phyloP scores from a whole-genome alignment of 805 yeast species.

The Vanderwaltozyma yarrowii region DNA sequence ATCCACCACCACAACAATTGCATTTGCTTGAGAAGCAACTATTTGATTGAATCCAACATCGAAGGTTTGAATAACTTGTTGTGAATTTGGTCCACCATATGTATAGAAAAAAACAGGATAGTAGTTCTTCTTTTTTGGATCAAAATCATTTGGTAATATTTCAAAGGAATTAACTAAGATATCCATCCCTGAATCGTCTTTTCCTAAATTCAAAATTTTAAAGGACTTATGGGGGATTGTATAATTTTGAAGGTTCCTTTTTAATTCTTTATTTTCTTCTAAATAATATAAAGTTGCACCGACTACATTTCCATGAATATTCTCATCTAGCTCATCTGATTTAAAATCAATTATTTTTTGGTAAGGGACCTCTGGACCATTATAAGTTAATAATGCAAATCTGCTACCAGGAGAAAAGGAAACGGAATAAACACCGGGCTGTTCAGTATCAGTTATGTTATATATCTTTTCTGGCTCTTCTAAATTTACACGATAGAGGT shows the following conservation, averaged over 20 bases:
- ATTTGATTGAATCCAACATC: conserved; percentile 60
- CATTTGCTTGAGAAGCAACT: conserved; percentile 64
- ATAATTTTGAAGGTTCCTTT: conserved; percentile 32
- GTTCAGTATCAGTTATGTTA: conserved; percentile 39
- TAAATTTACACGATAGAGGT: conserved; percentile 60
- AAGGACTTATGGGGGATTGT: conserved; percentile 47
- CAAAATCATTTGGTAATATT: conserved; percentile 66
- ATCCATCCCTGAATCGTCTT: conserved; percentile 37
- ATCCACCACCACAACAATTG: conserved; percentile 89
- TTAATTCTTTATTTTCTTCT: conserved; percentile 35
- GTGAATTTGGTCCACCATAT: conserved; percentile 95
- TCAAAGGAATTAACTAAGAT: conserved; percentile 58
- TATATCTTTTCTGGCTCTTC: conserved; percentile 31
- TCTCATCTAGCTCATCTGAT: conserved; percentile 9
- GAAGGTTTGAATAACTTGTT: conserved; percentile 57
- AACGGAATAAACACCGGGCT: conserved; percentile 57
- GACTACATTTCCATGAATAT: conserved; percentile 10
- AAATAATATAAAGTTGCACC: conserved; percentile 25
- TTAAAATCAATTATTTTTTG: conserved; percentile 60
- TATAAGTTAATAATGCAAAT: conserved; percentile 56
- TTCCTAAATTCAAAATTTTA: conserved; percentile 44
- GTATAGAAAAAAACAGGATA: conserved; percentile 86
- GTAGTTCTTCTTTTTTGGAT: conserved; percentile 36
- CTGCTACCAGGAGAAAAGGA: conserved; percentile 75
- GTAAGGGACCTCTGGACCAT: conserved; percentile 72